A percentile compares a stretch with the other conserved stretches of the same genome.
phyloP scores from a whole-genome alignment of 179 eudicot genomes.

The Vitellaria paradoxa region DNA sequence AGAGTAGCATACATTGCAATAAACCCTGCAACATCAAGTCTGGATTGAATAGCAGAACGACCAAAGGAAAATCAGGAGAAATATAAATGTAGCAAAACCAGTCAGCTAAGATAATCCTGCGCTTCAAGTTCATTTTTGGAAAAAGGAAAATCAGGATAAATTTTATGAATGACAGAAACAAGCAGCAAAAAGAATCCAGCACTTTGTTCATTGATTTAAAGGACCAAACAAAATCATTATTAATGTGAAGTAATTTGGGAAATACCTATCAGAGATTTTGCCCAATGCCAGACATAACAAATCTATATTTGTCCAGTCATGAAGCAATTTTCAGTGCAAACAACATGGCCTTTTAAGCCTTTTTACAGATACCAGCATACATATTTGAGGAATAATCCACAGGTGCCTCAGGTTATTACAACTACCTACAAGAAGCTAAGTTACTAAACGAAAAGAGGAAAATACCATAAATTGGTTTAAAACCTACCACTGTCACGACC shows the following conservation, averaged over 20 bases:
- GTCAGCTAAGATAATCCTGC: neutral
- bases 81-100: no score
- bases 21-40: conserved; percentile 49
- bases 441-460: neutral
- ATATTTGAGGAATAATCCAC: neutral
- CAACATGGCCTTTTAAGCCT: neutral
- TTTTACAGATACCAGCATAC: neutral
- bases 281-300: neutral
- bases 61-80: neutral
- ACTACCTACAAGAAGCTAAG: neutral
- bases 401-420: neutral
- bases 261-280: no score
- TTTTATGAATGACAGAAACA: no score
- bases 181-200: no score
- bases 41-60: neutral
- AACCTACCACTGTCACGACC: conserved; percentile 87
- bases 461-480: neutral
- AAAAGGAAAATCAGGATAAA: neutral
- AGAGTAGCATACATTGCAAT: conserved; percentile 38
- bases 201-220: no score
- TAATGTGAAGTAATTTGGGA: no score
- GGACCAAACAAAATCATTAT: no score
- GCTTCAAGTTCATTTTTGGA: no score
- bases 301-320: neutral
- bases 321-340: neutral